These are phyloP conservation scores for Cyclotella cryptica DNA, from an alignment of 108 stramenopile species.

Conservation along the genomic window DNA sequence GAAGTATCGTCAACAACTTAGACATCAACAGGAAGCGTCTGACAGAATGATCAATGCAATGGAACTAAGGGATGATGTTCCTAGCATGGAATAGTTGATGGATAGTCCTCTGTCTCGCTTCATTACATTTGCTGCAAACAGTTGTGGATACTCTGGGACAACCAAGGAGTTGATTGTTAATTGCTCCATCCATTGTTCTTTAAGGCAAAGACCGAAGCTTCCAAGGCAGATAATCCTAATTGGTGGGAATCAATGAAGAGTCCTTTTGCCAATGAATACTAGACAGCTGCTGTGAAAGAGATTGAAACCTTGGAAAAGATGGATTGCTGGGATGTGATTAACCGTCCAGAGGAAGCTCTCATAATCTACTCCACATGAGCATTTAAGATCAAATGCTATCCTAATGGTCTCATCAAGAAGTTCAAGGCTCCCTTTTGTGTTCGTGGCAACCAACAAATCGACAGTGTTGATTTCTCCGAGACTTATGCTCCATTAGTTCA, in stretches of 20 bases:
- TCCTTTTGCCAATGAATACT: constrained; percentile 23
- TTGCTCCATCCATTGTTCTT: neutral
- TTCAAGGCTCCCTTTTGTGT: constrained; percentile 68
- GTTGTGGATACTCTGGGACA: too few species aligned
- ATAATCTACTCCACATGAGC: too few species aligned
- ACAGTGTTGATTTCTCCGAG: constrained; percentile 70
- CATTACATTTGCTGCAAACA: neutral
- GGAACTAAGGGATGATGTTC: neutral
- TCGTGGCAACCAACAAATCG: constrained; percentile 60
- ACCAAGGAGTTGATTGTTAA: too few species aligned
- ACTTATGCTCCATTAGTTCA: constrained; percentile 61
- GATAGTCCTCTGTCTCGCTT: neutral
- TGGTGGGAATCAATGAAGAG: constrained; percentile 55
- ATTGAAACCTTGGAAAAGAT: constrained; percentile 29
- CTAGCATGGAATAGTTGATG: neutral
- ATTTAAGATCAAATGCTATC: constrained; percentile 39
- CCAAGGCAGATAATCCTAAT: constrained; percentile 37
- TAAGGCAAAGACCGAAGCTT: neutral
- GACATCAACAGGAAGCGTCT: neutral
- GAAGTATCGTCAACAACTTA: neutral
- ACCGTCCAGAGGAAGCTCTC: neutral
- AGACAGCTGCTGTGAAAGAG: constrained; percentile 41
- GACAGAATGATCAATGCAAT: too few species aligned
- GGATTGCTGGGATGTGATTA: constrained; percentile 43
- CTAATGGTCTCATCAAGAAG: constrained; percentile 50